phyloP scores from a whole-genome alignment of 352 stramenopile species.

The Achlya hypogyna region DNA sequence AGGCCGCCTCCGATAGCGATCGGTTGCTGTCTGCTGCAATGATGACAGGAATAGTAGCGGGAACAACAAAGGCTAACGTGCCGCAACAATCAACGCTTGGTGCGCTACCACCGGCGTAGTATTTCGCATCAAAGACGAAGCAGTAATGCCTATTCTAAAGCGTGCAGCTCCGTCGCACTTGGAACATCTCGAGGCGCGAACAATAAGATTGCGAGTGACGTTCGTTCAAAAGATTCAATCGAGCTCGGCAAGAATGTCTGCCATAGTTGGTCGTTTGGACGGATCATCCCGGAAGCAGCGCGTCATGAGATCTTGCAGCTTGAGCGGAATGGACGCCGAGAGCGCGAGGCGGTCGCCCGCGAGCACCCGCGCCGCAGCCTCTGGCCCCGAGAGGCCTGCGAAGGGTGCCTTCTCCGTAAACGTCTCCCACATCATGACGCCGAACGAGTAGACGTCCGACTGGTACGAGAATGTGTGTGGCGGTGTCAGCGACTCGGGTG shows the following conservation, averaged over 20 bases:
- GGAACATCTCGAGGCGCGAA: too few species aligned
- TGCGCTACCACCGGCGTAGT: too few species aligned
- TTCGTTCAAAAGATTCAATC: constrained; percentile 34
- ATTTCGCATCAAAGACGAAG: too few species aligned
- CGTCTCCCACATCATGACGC: constrained; percentile 77
- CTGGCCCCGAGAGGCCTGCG: constrained; percentile 36
- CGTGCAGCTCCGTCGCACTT: too few species aligned
- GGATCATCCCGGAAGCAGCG: constrained; percentile 61
- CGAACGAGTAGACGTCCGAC: constrained; percentile 78
- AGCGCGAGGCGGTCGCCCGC: constrained; percentile 55
- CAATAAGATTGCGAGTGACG: too few species aligned
- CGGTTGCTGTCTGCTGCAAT: too few species aligned
- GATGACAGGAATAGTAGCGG: too few species aligned
- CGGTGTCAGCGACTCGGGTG: constrained; percentile 63
- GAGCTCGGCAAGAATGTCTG: constrained; percentile 45
- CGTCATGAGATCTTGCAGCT: constrained; percentile 49
- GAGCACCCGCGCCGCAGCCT: constrained; percentile 63
- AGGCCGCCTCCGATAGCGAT: too few species aligned
- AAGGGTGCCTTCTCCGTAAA: constrained; percentile 49
- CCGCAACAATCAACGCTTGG: too few species aligned
- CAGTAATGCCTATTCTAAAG: too few species aligned
- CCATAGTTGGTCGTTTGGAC: constrained; percentile 52
- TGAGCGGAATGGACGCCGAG: constrained; percentile 33
- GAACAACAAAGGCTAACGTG: too few species aligned
- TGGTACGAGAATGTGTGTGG: constrained; percentile 67